Evolutionary conservation across 164 flowering plant genomes (phyloP), one percentile per base, ranked within the genome.

Genomic region (Sedum album): DNA sequence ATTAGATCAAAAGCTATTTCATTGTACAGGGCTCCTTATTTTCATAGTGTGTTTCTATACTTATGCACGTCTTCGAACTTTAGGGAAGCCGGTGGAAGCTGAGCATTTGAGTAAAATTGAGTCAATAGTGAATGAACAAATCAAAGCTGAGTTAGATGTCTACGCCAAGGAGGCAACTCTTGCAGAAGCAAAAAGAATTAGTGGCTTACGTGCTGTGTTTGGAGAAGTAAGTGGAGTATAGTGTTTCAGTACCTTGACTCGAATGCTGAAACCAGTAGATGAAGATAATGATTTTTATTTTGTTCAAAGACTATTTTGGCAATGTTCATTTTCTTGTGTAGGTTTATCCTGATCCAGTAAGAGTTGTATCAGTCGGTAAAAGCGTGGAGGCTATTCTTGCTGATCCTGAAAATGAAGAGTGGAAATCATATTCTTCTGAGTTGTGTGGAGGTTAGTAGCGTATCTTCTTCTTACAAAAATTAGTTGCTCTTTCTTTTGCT

Each of bases 291-390:
- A 39, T 7, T 9, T 30, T 31, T n/a, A n/a, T n/a, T n/a, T n/a
- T n/a, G 9, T 14, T 0, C n/a, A 49, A n/a, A n/a, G 9, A 39
- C 13, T 39, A 38, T 39, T 35, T 35, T 35, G 38, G 38, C 38
- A 3, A 35, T 35, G 3, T 3, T 35, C 42, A 15, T 66, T 7
- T 10, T 49, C 26, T 39, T 55, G 23, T 81, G 60, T 74, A 94
- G 99, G 88, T 90, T 10, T 95, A 95, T 77, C 99, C 99, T 72
- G 99, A 95, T 68, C 99, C 99, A 31, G 99, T 95, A 55, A 88
- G 99, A 81, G 86, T 95, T 73, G 97, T 95, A 42, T 67, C 97
- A 72, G 79, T 95, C n/a, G 38, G 38, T 35, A 35, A 35, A 35
- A 35, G 38, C 7, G 3, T 35, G 3, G 38, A 3, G 5, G 7